Conservation (phyloP, 306 rosid species). For the Medicago arabica region DNA sequence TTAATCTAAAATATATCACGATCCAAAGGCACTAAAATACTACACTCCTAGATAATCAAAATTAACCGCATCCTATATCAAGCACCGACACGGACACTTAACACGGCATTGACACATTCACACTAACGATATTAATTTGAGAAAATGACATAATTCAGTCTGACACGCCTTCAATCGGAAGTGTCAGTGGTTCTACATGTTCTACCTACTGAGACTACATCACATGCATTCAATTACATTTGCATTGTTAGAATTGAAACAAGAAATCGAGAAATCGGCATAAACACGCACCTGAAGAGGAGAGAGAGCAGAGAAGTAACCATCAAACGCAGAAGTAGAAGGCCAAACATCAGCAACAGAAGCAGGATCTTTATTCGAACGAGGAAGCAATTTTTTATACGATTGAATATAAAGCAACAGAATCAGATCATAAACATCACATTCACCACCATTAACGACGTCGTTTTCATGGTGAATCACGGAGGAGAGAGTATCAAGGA, state of each 20-base stretch:
- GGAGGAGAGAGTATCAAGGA: conserved; percentile 78
- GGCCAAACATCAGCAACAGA: conserved; percentile 98
- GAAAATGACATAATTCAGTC: too few species aligned
- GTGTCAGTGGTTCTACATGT: too few species aligned
- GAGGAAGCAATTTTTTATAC: conserved; percentile 79
- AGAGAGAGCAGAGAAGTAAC: conserved; percentile 93
- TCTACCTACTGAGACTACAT: too few species aligned
- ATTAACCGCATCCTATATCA: too few species aligned
- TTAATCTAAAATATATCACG: too few species aligned
- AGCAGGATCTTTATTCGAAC: conserved; percentile 93
- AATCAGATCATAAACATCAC: conserved; percentile 72
- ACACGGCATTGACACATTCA: too few species aligned
- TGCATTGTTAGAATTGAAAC: too few species aligned
- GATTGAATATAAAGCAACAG: conserved; percentile 91
- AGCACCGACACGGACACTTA: too few species aligned
- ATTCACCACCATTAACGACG: background rate
- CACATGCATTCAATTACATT: conserved; percentile 28
- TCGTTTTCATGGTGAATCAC: conserved; percentile 47
- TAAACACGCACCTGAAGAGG: conserved; percentile 77
- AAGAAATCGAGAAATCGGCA: conserved; percentile 24
- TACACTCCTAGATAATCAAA: too few species aligned
- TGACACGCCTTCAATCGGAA: too few species aligned
- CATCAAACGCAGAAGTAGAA: conserved; percentile 96
- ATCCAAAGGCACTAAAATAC: too few species aligned
- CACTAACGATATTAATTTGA: too few species aligned